phyloP scores from a whole-genome alignment of 1,284 basidiomycete species.

The Moesziomyces parantarcticus region DNA sequence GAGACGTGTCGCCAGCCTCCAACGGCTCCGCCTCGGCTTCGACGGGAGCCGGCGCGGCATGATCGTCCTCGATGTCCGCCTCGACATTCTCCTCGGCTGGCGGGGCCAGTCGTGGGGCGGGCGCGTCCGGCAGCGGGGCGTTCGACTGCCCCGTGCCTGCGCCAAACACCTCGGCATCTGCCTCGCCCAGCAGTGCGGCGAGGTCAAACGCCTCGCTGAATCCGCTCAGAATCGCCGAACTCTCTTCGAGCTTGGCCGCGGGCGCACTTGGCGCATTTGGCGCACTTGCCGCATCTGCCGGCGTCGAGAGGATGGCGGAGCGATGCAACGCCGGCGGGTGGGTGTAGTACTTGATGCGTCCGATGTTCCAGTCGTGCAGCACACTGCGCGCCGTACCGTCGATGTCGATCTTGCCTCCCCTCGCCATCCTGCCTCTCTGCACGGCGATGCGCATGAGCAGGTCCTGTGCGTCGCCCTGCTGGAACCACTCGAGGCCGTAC shows the following conservation, averaged over 20 bases:
- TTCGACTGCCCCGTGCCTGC: conserved; percentile 25
- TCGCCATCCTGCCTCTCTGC: conserved; percentile 73
- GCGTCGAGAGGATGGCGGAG: conserved; percentile 25
- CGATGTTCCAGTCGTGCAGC: conserved; percentile 94
- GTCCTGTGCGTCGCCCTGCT: conserved; percentile 75
- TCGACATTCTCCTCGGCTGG: conserved; percentile 4
- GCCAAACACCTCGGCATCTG: conserved; percentile 63
- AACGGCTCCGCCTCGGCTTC: background rate
- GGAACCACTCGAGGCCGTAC: conserved; percentile 52
- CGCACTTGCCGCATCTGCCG: no score
- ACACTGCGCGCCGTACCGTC: conserved; percentile 83
- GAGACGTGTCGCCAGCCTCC: conserved; percentile 17
- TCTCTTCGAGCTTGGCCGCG: conserved; percentile 22
- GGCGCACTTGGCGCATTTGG: no score
- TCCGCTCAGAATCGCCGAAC: conserved; percentile 40
- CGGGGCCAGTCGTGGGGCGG: conserved; percentile 19
- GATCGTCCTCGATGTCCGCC: conserved; percentile 26
- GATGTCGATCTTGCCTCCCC: conserved; percentile 88
- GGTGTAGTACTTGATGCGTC: conserved; percentile 91
- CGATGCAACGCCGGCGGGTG: conserved; percentile 73
- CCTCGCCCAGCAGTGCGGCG: conserved; percentile 63
- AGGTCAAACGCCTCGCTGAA: conserved; percentile 65
- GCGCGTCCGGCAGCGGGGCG: conserved; percentile 9
- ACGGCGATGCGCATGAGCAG: conserved; percentile 92
- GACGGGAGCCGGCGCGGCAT: background rate